Base-by-base conservation (phyloP, 208 protist species). In the Leishmania amazonensis region DNA sequence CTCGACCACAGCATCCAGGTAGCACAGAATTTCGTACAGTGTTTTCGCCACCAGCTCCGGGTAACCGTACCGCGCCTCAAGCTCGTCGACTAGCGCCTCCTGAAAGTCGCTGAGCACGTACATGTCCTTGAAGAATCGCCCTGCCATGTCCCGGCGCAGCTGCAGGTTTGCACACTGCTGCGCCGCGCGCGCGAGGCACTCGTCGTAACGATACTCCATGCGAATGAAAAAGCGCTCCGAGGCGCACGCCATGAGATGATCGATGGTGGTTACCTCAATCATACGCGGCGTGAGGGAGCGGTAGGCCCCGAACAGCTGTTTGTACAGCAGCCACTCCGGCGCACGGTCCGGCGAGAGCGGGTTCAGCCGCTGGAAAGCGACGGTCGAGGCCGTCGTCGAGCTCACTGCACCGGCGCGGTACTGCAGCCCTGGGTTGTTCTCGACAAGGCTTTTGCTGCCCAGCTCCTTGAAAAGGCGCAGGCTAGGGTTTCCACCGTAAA, bases 11-110 rank as follows among this genome's bases (percentile, higher is more conserved):
- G 92, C 92, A 80, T 98, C 94, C 72, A 98, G 83, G 84, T 90
- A 97, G 86, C 93, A 96, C n/a, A 98, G 84, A 72, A 98, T 89
- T 80, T 98, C 95, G 83, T 98, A 98, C 15, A 96, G 72, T 1
- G 86, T 90, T 82, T 98, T 98, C 70, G 90, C 92, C 57, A 98
- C 94, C 70, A 98, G 87, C 83, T 98, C 93, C 1, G 95, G 93
- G 64, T 91, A 96, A 40, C 88, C 88, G 82, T 97, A 98, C 2
- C 93, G 91, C 31, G 85, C 79, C 89, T 98, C 95, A 42, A 98
- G 85, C 88, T 96, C 95, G 49, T 96, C 89, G 28, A 98, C 81
- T 62, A 98, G 65, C 42, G 91, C 88, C 70, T 97, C 92, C 81
- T 98, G 95, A 81, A 98, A 97, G 81, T 97, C 93, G 47, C 89